A percentile compares a stretch with the other conserved stretches of the same genome.
Evolutionary conservation across 148 eudicot genomes (phyloP).

Genomic region (Fagopyrum esculentum): DNA sequence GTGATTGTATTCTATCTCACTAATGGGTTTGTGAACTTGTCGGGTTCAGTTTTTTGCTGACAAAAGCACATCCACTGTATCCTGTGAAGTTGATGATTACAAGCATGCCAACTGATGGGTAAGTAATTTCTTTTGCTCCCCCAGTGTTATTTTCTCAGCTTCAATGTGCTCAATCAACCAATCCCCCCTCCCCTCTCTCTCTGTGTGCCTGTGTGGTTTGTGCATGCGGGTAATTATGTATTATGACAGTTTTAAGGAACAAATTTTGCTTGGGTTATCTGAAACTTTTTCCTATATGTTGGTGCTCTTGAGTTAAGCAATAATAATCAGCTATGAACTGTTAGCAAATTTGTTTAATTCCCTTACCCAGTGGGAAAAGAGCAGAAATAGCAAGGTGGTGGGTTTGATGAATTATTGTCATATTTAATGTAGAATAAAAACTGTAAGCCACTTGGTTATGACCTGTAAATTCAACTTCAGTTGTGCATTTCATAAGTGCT

Average conservation of each 20-base stretch:
- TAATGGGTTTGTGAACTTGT: not conserved
- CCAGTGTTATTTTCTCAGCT: not conserved
- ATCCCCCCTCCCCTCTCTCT: not conserved
- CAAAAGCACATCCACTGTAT: constrained; percentile 34
- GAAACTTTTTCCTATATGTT: not conserved
- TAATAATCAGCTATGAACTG: not conserved
- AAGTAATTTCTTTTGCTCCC: constrained; percentile 16
- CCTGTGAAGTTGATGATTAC: constrained; percentile 48
- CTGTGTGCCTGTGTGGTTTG: not conserved
- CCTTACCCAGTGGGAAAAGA: not conserved
- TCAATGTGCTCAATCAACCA: not conserved
- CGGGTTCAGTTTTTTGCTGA: constrained; percentile 49
- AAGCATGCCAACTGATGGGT: constrained; percentile 50
- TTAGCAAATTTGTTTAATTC: not conserved
- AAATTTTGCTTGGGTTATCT: not conserved
- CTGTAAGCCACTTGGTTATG: not conserved
- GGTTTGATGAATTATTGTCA: not conserved
- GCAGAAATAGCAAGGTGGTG: not conserved
- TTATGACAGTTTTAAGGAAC: not conserved
- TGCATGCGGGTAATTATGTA: not conserved
- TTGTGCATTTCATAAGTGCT: not conserved
- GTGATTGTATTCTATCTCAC: not conserved
- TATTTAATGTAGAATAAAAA: not conserved
- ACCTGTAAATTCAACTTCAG: not conserved
- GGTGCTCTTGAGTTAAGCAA: not conserved